phyloP scores from a whole-genome alignment of 306 rosid species.

The Prunus padus region DNA sequence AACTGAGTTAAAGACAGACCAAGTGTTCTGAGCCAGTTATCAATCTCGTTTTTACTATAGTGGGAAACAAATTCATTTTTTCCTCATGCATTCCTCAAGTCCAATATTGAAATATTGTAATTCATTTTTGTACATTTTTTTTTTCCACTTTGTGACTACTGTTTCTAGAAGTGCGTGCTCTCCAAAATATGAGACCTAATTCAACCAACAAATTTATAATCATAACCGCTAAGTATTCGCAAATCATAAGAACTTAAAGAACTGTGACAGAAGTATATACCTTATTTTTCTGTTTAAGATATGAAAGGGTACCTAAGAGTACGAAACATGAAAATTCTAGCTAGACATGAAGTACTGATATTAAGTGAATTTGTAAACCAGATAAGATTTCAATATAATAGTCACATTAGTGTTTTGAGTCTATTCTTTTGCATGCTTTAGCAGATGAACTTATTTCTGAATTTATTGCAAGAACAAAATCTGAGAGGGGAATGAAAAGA shows the following conservation, averaged over 20 bases:
- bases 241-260: too few species aligned
- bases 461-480: not conserved
- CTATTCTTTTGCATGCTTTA: not conserved
- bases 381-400: not conserved
- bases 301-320: too few species aligned
- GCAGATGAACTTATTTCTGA: not conserved
- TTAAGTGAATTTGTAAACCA: not conserved
- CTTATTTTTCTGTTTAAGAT: not conserved
- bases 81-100: not conserved
- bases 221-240: not conserved
- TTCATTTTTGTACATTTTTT: not conserved
- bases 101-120: not conserved
- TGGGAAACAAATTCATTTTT: not conserved
- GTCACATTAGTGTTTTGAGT: not conserved
- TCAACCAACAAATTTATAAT: not conserved
- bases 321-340: not conserved
- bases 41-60: not conserved
- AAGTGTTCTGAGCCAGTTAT: too few species aligned
- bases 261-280: not conserved
- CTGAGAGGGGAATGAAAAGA: not conserved
- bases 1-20: too few species aligned
- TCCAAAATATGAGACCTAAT: constrained; percentile 1
- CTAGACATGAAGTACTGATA: not conserved
- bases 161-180: not conserved
- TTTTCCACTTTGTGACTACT: too few species aligned